Base-by-base conservation (phyloP, 129 eudicot species). In the Scalesia atractyloides region DNA sequence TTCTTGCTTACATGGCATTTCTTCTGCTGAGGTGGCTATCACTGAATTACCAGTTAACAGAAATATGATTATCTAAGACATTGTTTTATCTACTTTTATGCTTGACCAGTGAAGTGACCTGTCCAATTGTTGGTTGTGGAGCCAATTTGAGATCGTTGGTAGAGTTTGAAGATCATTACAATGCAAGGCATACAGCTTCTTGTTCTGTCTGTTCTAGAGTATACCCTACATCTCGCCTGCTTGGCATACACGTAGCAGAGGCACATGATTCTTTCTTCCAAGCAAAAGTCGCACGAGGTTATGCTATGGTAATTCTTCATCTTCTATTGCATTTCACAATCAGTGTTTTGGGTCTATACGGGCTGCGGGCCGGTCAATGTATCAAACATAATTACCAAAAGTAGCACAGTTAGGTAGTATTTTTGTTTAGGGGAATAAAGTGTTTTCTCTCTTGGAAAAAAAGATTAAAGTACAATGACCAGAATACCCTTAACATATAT, bases 221-320 rank as follows among this genome's bases (percentile, higher is more conserved):
- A 44, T 94, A 88, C 76, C 99, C 99, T 15, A 94, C 99, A 9
- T 86, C 92, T 41, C 97, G 97, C 80, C 67, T 94, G 64, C 97
- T 94, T 73, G 76, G 97, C 83, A 88, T 94, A 41, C 99, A 94
- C 30, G 85, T 94, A 5, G 84, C 99, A 62, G 99, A 94, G 80
- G 86, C 76, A 37, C 99, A 94, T 53, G 99, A 94, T 83, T 94
- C 99, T 12, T 94, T 90, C 75, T 94, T 94, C 54, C 92, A 88
- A 76, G 99, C 99, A 75, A 94, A 94, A 84, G 99, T 82, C 46
- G 88, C 96, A 11, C 90, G 97, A 64, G 99, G 99, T 33, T 86
- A 60, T 82, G 64, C 87, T 37, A 83, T 94, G 99, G 99, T 94
- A 70, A 65, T 5, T 9, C 66, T 75, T 60, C 57, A 75, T 48